Evolutionary conservation across 2,329 filamentous ascomycete species (phyloP), one percentile per base, ranked within the genome.

Genomic region (Alternaria tenuissima): DNA sequence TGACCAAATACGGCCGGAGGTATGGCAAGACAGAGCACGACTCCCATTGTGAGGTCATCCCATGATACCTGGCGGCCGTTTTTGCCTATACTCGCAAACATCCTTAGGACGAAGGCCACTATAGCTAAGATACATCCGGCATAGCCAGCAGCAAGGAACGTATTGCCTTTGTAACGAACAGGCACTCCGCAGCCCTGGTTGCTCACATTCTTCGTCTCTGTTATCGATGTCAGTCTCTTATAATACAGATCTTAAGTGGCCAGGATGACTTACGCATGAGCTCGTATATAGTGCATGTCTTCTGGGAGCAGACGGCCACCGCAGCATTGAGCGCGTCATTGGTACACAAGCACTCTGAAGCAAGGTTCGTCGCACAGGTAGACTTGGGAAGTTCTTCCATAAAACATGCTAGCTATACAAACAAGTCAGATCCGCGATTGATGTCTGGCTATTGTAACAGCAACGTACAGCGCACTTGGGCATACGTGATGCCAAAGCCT

Each of bases 181-280:
- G 78, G 75, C 5, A 68, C 73, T 20, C 71, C 72, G 52, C 80
- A 82, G n/a, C 70, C 69, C 14, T 70, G 72, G 14, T 54, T 57
- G 2, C 78, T 79, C 30, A 78, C 70, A 62, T 81, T 80, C 62
- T 81, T 78, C 11, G 77, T 79, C 16, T 74, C 76, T 69, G 16
- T 18, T 6, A 18, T 22, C 26, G 18, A 18, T 3, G 38, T 66
- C 2, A 66, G 55, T 52, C 0, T 52, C 24, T 36, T 12, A 12
- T 20, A 20, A 18, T 3, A 20, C 30, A 2, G 9, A 14, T 30
- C 8, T 2, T 36, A 12, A 3, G 5, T 38, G 14, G 18, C 4
- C 16, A 20, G 28, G n/a, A 7, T n/a, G 52, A 34, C 57, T 53
- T 64, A 69, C 66, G 66, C 9, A 82, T 61, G 14, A 72, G 65